phyloP scores from a whole-genome alignment of 148 eudicot species.

The Talinum fruticosum region DNA sequence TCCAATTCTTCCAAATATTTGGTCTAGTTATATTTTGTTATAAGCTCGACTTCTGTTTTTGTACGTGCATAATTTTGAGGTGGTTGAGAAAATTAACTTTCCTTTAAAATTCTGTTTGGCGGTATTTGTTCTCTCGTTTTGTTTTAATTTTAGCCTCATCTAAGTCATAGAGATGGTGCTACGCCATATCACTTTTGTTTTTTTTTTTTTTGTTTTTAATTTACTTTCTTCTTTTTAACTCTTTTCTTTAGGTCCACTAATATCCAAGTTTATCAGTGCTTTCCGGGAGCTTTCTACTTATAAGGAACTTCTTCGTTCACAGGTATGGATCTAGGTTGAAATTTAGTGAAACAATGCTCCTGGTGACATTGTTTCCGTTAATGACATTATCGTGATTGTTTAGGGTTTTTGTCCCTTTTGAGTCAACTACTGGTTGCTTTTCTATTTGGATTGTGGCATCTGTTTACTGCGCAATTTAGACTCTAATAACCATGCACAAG shows the following conservation, averaged over 20 bases:
- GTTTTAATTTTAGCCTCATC: constrained; percentile 1
- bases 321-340: constrained; percentile 41
- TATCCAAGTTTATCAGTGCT: constrained; percentile 71
- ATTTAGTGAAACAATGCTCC: no score
- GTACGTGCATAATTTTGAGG: background rate
- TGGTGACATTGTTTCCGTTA: no score
- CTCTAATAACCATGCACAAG: no score
- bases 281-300: constrained; percentile 90
- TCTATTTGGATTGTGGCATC: background rate
- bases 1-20: background rate
- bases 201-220: background rate
- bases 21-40: background rate
- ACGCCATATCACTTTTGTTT: background rate
- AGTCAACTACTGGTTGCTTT: background rate
- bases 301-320: constrained; percentile 96
- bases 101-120: background rate
- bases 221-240: constrained; percentile 3
- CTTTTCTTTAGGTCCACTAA: constrained; percentile 65
- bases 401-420: no score
- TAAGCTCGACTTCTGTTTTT: background rate
- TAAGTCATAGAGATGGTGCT: background rate
- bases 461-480: background rate
- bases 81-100: background rate
- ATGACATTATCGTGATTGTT: no score
- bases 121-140: background rate